Conservation (phyloP, 2,329 filamentous ascomycete genomes). For the Paraphaeosphaeria minitans region DNA sequence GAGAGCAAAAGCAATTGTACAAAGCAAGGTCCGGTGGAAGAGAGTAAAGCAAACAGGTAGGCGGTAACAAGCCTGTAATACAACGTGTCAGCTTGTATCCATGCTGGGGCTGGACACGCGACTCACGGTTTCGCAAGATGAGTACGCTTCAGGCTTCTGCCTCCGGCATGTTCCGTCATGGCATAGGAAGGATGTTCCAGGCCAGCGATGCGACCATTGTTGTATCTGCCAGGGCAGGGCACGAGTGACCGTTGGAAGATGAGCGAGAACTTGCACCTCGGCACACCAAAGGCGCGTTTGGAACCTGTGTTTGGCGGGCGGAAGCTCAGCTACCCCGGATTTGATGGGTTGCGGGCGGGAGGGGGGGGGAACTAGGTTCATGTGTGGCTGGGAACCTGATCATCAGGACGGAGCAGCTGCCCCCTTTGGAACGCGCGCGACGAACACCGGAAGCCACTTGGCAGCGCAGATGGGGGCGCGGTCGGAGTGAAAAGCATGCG, state of each 20-base stretch:
- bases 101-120: constrained; percentile 1
- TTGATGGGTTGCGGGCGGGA: constrained; percentile 2
- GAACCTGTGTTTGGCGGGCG: not conserved
- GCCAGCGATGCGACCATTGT: not conserved
- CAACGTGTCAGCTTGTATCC: not conserved
- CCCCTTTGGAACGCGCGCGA: constrained; percentile 4
- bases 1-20: constrained; percentile 25
- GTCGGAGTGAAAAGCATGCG: not conserved
- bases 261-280: constrained; percentile 6
- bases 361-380: constrained; percentile 5
- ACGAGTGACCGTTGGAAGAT: not conserved
- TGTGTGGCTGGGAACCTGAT: constrained; percentile 5
- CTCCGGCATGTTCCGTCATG: constrained; percentile 9
- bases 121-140: constrained; percentile 23
- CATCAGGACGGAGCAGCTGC: constrained; percentile 11
- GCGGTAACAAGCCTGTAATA: constrained; percentile 30
- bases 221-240: not conserved
- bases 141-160: constrained; percentile 1
- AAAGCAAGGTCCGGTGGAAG: constrained; percentile 31
- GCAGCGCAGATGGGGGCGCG: not conserved
- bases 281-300: not conserved
- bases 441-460: not conserved
- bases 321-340: constrained; percentile 5
- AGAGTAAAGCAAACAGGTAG: constrained; percentile 36
- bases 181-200: not conserved